phyloP scores from a whole-genome alignment of 225 moss, liverwort and hornwort genomes.

The Marchantia polymorpha region DNA sequence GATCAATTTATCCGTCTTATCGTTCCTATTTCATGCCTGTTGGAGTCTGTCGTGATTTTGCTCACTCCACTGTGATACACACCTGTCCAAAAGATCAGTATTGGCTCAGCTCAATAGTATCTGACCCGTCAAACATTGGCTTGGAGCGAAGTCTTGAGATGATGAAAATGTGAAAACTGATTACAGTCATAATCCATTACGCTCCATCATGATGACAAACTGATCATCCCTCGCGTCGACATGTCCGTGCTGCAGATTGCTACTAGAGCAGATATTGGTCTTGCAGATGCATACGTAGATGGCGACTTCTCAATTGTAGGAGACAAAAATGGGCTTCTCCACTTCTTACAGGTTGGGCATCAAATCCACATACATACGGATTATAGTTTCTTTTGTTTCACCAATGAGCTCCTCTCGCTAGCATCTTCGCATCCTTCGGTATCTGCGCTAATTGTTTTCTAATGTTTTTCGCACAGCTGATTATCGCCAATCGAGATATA shows the following conservation, averaged over 20 bases:
- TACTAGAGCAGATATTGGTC: slow-evolving; percentile 82
- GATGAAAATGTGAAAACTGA: no score
- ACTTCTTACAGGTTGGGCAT: slow-evolving; percentile 55
- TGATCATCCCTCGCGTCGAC: no score
- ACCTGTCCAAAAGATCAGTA: no score
- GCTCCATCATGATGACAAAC: no score
- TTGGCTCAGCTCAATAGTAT: no score
- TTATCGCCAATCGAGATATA: slow-evolving; percentile 70
- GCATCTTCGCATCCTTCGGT: neutral
- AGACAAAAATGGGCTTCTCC: slow-evolving; percentile 57
- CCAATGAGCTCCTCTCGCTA: neutral
- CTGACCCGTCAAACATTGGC: no score
- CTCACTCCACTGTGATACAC: no score
- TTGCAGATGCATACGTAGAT: slow-evolving; percentile 83
- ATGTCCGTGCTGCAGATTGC: slow-evolving; percentile 52
- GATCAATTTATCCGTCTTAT: neutral
- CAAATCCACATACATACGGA: neutral
- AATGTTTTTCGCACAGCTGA: slow-evolving; percentile 46
- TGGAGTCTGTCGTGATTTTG: neutral
- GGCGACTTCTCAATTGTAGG: slow-evolving; percentile 73
- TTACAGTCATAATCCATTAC: no score
- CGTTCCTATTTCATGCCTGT: neutral
- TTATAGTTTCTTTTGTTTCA: neutral
- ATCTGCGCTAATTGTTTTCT: neutral
- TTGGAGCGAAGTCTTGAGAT: no score